Evolutionary conservation across 768 basidiomycete genomes (phyloP), one percentile per base, ranked within the genome.

Genomic region (Chalciporus sphaerocephalus): DNA sequence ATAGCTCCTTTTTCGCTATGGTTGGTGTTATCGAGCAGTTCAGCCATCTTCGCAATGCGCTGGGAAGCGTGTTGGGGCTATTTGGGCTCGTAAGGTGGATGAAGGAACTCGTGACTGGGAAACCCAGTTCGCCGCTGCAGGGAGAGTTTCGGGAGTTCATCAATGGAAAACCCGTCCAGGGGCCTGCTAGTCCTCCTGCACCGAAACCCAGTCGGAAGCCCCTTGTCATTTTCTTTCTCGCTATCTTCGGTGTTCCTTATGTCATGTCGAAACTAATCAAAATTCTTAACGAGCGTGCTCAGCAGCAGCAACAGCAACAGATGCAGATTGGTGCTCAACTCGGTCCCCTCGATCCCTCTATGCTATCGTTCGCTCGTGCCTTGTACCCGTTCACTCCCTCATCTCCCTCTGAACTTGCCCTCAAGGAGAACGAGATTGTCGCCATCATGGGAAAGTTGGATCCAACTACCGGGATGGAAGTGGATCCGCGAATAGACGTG

Each of bases 11-110:
- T 69, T 95, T 94, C 64, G 92, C 92, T 46, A 92, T 95, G 85
- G 92, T 94, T 40, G 90, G 92, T 51, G 95, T 99, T 36, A 77
- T 94, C 30, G 96, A 99, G 59, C 96, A 99, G 61, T 86, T 99
- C 58, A 83, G 83, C 3, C 90, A 92, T 55, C 79, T 97, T 34
- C 79, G 92, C 40, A 87, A 94, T 54, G 94, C 92, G 11, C 77
- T 98, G 13, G 94, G 92, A 18, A 93, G 93, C 61, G 92, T 98
- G 0, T 74, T 98, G 5, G 92, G 92, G 24, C 67, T 98, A 27
- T 97, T 99, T 59, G 91, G 92, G 4, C 76, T 98, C 40, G 58
- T 97, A 8, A 71, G 89, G 40, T 97, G 90, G 92, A 73, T 94
- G 70, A 81, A 77, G 46, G 82, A 83, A 37, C 68, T 81, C 10